Conservation (phyloP, 768 basidiomycete species). For the Piloderma croceum region DNA sequence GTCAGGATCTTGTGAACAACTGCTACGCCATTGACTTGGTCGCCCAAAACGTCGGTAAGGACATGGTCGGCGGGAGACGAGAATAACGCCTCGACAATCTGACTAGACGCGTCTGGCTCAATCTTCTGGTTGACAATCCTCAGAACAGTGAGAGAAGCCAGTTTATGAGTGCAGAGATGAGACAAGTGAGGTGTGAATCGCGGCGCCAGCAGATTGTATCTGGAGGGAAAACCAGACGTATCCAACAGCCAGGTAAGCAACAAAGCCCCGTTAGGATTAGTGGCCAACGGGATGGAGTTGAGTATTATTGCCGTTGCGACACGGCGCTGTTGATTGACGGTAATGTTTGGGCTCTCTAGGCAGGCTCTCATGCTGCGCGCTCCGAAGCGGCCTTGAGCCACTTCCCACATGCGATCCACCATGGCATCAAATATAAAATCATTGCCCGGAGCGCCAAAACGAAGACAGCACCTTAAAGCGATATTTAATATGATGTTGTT, state of each 20-base stretch:
- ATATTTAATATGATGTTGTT: constrained; percentile 5
- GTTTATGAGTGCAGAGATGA: constrained; percentile 95
- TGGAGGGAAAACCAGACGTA: constrained; percentile 89
- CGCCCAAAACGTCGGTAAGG: constrained; percentile 87
- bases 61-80: constrained; percentile 86
- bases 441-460: constrained; percentile 83
- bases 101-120: constrained; percentile 81
- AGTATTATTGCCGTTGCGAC: constrained; percentile 91
- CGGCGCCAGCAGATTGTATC: constrained; percentile 89
- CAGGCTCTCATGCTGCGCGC: constrained; percentile 97
- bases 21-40: constrained; percentile 94
- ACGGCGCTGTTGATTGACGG: constrained; percentile 86
- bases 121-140: constrained; percentile 96
- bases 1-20: constrained; percentile 90
- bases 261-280: constrained; percentile 95
- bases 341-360: constrained; percentile 86
- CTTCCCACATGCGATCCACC: constrained; percentile 96
- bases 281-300: constrained; percentile 95
- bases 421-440: constrained; percentile 98
- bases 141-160: constrained; percentile 91
- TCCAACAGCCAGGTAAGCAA: constrained; percentile 96
- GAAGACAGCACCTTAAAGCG: constrained; percentile 70
- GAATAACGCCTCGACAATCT: constrained; percentile 87
- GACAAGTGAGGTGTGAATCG: constrained; percentile 96
- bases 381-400: constrained; percentile 96